Evolutionary conservation across 2,329 filamentous ascomycete genomes (phyloP), one percentile per base, ranked within the genome.

Genomic region (Basipetospora chlamydospora): DNA sequence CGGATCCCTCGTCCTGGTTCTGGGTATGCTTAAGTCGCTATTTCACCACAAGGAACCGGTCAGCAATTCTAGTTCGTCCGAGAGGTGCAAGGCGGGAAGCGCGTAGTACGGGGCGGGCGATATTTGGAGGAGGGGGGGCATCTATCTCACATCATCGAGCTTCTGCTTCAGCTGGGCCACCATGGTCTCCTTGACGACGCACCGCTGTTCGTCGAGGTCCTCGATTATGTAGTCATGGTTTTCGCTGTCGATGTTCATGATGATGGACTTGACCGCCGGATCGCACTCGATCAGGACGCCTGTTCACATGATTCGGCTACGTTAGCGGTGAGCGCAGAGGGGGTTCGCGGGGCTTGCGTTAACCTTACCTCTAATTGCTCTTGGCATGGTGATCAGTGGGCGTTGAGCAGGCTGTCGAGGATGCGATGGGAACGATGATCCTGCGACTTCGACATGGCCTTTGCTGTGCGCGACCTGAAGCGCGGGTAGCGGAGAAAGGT

Each of bases 241-340:
- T 39, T 72, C 64, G 47, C 64, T 70, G 56, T 88, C 78, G 46
- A 88, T 81, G 49, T 77, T 80, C 47, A 82, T 65, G 49, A 88
- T 79, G 62, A 87, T 85, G 43, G 82, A 80, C 58, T 86, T 87
- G 67, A 88, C 86, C 30, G 80, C 83, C n/a, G 82, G 78, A 53
- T 88, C 82, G 58, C 80, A 85, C 56, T 85, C 74, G 56, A 88
- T 75, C 44, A 88, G 68, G 20, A 83, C 77, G 43, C 81, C 81
- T 73, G 35, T 15, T n/a, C n/a, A n/a, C n/a, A n/a, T n/a, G n/a
- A n/a, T n/a, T n/a, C n/a, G n/a, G n/a, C n/a, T n/a, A n/a, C n/a
- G n/a, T n/a, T n/a, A n/a, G n/a, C n/a, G n/a, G n/a, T n/a, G n/a
- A n/a, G 39, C 21, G 26, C 30, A 26, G 18, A 17, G 5, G n/a